Evolutionary conservation across 768 basidiomycete genomes (phyloP).

Genomic region (Cystofilobasidium macerans): DNA sequence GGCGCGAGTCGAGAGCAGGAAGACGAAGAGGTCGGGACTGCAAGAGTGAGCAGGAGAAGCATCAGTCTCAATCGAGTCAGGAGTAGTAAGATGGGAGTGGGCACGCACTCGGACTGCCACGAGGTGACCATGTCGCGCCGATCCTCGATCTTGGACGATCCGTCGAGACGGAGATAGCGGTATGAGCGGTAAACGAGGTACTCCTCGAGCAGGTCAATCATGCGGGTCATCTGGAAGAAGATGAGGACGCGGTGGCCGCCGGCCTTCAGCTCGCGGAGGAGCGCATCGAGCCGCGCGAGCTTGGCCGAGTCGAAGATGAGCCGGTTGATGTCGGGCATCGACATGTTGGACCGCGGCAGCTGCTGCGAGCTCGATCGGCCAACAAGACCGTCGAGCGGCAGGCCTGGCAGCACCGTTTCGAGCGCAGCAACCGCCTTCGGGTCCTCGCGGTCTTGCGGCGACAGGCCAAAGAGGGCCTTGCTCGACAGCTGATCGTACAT

Average conservation of each 20-base stretch:
- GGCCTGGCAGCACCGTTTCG: conserved; percentile 47
- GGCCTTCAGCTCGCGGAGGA: conserved; percentile 84
- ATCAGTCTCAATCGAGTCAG: too few species aligned
- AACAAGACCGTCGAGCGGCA: conserved; percentile 60
- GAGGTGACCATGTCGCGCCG: conserved; percentile 97
- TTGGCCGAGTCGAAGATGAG: conserved; percentile 95
- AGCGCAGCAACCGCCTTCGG: conserved; percentile 46
- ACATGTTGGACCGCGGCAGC: conserved; percentile 70
- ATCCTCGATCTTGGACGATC: conserved; percentile 87
- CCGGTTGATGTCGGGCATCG: conserved; percentile 86
- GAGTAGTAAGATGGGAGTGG: neutral
- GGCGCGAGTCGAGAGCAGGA: conserved; percentile 82
- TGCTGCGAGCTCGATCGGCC: conserved; percentile 57
- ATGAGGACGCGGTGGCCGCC: conserved; percentile 87
- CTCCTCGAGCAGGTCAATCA: conserved; percentile 99
- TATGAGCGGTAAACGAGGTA: conserved; percentile 94
- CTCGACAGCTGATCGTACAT: conserved; percentile 63
- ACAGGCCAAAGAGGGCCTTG: conserved; percentile 71
- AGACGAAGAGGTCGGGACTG: conserved; percentile 79
- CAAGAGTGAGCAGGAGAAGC: neutral
- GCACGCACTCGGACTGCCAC: conserved; percentile 83
- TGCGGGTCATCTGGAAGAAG: conserved; percentile 99
- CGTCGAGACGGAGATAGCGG: conserved; percentile 85
- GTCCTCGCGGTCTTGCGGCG: conserved; percentile 54
- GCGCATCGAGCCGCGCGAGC: conserved; percentile 71